These are phyloP conservation scores for Moniliella sp. DNA, from an alignment of 1,284 basidiomycete species.

Conservation along the genomic window DNA sequence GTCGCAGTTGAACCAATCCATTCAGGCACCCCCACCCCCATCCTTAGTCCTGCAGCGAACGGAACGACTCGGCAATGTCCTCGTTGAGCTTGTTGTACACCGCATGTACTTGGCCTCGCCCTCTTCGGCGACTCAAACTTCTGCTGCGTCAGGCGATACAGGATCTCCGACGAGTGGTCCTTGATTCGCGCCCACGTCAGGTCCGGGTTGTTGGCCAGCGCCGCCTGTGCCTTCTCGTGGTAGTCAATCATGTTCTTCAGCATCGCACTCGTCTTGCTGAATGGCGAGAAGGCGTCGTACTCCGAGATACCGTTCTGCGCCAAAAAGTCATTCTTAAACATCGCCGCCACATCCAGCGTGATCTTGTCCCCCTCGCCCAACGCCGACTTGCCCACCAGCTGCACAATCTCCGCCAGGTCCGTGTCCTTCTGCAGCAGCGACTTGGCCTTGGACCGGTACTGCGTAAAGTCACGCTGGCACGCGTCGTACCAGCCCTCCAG, in stretches of 20 bases:
- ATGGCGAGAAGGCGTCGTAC: constrained; percentile 90
- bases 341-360: constrained; percentile 82
- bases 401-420: constrained; percentile 93
- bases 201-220: constrained; percentile 51
- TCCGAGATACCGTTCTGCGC: constrained; percentile 98
- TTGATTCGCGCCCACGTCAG: constrained; percentile 80
- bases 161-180: constrained; percentile 62
- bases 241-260: constrained; percentile 84
- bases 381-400: constrained; percentile 92
- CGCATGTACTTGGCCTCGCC: constrained; percentile 25
- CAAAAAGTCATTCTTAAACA: constrained; percentile 85
- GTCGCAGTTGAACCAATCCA: too few relatives aligned
- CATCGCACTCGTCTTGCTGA: constrained; percentile 60
- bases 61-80: constrained; percentile 29
- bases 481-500: constrained; percentile 82
- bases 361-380: constrained; percentile 95
- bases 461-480: constrained; percentile 67
- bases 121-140: constrained; percentile 58
- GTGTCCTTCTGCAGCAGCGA: constrained; percentile 97
- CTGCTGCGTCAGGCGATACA: constrained; percentile 92
- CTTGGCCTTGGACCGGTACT: constrained; percentile 71
- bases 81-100: constrained; percentile 24
- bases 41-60: constrained; percentile 25
- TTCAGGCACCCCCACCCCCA: too few relatives aligned
- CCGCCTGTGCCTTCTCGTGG: constrained; percentile 63